phyloP scores from a whole-genome alignment of 768 basidiomycete species.

The Pisolithus microcarpus region DNA sequence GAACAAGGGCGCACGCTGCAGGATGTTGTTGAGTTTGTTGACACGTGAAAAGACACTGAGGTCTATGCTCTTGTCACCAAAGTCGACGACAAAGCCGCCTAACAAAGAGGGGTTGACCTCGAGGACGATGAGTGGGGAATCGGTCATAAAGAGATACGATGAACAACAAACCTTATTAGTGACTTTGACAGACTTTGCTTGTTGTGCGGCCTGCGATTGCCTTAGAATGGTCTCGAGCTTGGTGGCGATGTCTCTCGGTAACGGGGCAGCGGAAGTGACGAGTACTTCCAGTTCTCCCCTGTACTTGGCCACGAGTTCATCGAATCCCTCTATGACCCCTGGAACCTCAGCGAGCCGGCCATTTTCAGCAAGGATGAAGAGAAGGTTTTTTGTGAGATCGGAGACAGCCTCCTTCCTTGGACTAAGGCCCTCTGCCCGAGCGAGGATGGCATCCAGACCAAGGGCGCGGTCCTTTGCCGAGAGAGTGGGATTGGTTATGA shows the following conservation, averaged over 20 bases:
- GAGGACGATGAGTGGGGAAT: conserved; percentile 5
- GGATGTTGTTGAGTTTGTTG: conserved; percentile 85
- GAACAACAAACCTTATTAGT: conserved; percentile 70
- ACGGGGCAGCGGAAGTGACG: conserved; percentile 81
- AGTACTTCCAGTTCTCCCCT: conserved; percentile 89
- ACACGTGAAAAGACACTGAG: conserved; percentile 90
- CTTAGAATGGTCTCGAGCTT: conserved; percentile 83
- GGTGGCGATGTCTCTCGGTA: conserved; percentile 67
- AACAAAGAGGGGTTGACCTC: conserved; percentile 89
- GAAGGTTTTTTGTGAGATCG: conserved; percentile 88
- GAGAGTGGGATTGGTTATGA: conserved; percentile 89
- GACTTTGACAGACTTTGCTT: conserved; percentile 83
- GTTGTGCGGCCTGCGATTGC: conserved; percentile 76
- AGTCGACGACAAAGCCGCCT: conserved; percentile 91
- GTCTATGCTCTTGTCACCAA: conserved; percentile 98
- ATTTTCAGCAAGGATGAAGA: conserved; percentile 86
- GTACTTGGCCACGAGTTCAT: conserved; percentile 80
- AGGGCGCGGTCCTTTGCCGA: conserved; percentile 66
- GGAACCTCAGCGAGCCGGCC: conserved; percentile 79
- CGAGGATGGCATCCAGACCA: conserved; percentile 61
- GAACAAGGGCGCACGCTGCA: conserved; percentile 56
- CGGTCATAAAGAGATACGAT: background rate
- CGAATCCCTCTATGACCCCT: conserved; percentile 87
- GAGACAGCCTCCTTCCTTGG: conserved; percentile 71
- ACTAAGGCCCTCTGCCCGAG: conserved; percentile 53